Percentiles rank a stretch among this genome's conserved stretches.
Evolutionary conservation across 345 rosid species (phyloP).

Genomic region (Eucalyptus pauciflora): DNA sequence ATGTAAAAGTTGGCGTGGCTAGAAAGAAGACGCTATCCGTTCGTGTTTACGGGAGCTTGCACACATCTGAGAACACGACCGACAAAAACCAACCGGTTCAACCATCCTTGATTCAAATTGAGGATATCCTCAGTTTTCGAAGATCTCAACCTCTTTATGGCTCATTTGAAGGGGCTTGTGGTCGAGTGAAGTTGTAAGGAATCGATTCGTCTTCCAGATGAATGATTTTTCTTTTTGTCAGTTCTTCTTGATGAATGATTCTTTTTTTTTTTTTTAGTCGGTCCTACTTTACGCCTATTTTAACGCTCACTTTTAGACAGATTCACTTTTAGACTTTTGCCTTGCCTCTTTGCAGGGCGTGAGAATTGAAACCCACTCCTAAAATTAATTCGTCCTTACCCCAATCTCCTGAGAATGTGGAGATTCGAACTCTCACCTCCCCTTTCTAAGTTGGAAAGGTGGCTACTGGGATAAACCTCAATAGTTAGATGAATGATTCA

Average conservation of each 20-base stretch:
- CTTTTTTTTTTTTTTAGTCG: no score
- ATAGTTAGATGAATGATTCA: not conserved
- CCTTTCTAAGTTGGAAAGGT: no score
- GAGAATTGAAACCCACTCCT: no score
- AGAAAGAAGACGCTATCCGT: slow-evolving; percentile 47
- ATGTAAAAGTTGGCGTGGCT: slow-evolving; percentile 56
- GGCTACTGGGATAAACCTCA: no score
- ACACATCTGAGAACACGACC: slow-evolving; percentile 24
- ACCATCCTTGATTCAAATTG: slow-evolving; percentile 23
- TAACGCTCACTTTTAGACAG: no score
- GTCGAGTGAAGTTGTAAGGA: not conserved
- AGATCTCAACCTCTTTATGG: slow-evolving; percentile 72
- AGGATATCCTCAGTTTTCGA: slow-evolving; percentile 60
- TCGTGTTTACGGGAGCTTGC: slow-evolving; percentile 52
- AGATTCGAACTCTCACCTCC: no score
- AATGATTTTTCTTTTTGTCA: not conserved
- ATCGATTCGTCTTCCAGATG: not conserved
- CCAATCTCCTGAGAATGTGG: no score
- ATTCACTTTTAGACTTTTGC: no score
- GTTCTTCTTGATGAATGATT: no score
- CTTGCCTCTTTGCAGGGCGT: no score
- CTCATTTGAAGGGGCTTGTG: slow-evolving; percentile 59
- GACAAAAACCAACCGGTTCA: slow-evolving; percentile 25
- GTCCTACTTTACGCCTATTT: no score
- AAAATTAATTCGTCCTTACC: no score